A percentile compares a stretch with the other conserved stretches of the same genome.
phyloP scores from a whole-genome alignment of 768 basidiomycete genomes.

The Podaxis sp. region DNA sequence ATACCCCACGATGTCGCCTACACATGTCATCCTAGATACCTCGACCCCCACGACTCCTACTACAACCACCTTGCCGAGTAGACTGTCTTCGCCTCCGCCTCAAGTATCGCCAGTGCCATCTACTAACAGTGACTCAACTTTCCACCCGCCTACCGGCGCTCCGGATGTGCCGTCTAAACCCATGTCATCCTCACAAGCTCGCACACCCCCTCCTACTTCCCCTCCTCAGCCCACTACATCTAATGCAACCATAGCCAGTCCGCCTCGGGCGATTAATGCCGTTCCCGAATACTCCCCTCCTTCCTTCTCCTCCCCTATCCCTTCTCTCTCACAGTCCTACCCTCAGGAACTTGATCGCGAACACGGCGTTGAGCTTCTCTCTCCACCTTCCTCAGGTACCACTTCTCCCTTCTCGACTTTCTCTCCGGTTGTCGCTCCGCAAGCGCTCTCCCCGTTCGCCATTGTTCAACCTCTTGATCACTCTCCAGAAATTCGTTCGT shows the following conservation, averaged over 20 bases:
- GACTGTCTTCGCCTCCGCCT: conserved; percentile 22
- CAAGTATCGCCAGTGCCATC: conserved; percentile 19
- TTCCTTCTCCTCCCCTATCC: conserved; percentile 24
- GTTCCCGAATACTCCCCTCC: conserved; percentile 3
- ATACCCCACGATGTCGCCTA: conserved; percentile 46
- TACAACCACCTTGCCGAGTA: conserved; percentile 22
- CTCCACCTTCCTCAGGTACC: conserved; percentile 28
- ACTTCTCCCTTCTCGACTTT: conserved; percentile 15
- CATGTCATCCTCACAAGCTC: conserved; percentile 5
- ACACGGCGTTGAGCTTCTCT: conserved; percentile 41
- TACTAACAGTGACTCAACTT: conserved; percentile 7
- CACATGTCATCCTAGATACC: conserved; percentile 43
- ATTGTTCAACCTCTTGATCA: conserved; percentile 6
- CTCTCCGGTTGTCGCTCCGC: conserved; percentile 13
- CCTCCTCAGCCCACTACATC: conserved; percentile 7
- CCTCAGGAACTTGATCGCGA: conserved; percentile 43
- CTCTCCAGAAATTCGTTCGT: conserved; percentile 1
- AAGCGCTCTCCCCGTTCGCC: conserved; percentile 11
- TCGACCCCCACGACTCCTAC: conserved; percentile 25
- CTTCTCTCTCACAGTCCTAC: conserved; percentile 41
- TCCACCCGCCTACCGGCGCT: background rate
- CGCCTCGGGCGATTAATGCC: background rate
- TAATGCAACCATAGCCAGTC: conserved; percentile 10
- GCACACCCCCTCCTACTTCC: conserved; percentile 18
- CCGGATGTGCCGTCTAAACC: conserved; percentile 4